phyloP scores from a whole-genome alignment of 2,329 filamentous ascomycete species.

The Diaporthe caulivora region DNA sequence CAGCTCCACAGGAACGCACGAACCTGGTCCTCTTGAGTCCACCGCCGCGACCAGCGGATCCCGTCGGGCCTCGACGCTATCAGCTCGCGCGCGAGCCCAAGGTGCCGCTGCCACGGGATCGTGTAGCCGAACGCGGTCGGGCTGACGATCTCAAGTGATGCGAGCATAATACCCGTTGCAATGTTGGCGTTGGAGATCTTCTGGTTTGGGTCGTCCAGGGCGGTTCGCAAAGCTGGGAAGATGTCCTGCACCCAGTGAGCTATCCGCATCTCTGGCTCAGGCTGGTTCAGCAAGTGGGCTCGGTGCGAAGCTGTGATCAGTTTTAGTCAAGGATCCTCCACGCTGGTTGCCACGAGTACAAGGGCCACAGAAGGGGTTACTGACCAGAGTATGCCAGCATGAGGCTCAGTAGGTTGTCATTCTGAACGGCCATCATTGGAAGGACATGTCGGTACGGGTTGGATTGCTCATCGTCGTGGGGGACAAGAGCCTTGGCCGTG shows the following conservation, averaged over 20 bases:
- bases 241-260: constrained; percentile 84
- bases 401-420: constrained; percentile 80
- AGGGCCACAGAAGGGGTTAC: constrained; percentile 12
- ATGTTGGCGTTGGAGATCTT: constrained; percentile 80
- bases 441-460: constrained; percentile 65
- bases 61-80: constrained; percentile 71
- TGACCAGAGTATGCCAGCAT: constrained; percentile 79
- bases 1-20: constrained; percentile 83
- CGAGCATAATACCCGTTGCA: constrained; percentile 86
- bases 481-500: constrained; percentile 72
- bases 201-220: constrained; percentile 71
- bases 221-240: constrained; percentile 78
- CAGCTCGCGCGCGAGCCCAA: constrained; percentile 80
- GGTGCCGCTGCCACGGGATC: constrained; percentile 84
- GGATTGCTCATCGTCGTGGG: constrained; percentile 65
- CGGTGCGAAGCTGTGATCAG: constrained; percentile 75
- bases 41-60: constrained; percentile 61
- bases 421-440: constrained; percentile 73
- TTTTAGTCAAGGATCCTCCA: constrained; percentile 11
- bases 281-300: constrained; percentile 78
- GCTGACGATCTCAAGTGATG: constrained; percentile 85
- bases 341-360: background rate
- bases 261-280: constrained; percentile 82
- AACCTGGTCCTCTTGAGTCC: constrained; percentile 66
- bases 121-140: constrained; percentile 84